Base-by-base conservation (phyloP, 2,329 filamentous ascomycete species). In the Sarocladium kiliense region DNA sequence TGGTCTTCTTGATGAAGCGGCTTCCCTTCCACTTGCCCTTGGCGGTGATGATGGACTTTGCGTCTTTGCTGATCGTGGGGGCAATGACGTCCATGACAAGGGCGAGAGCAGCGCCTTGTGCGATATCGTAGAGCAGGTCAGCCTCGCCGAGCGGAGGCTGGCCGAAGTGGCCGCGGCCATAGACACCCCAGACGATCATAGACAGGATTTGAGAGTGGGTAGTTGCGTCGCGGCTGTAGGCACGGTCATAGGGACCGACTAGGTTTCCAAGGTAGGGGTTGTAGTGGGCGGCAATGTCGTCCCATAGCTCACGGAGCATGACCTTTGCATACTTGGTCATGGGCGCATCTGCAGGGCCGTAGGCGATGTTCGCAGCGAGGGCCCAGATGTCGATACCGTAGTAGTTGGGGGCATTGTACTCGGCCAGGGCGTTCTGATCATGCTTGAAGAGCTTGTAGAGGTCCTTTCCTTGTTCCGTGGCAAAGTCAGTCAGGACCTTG, bases 241-340 rank as follows among this genome's bases (percentile, higher is more conserved):
- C 72, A 0, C 84, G 76, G 64, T 86, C 84, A 82, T 83, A 86
- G 0, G 84, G 84, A 0, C 83, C 84, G 2, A 82, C 82, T 47
- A 85, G 74, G 58, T 86, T 86, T 58, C 75, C 78, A 67, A 86
- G 65, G 2, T 76, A 73, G 1, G 82, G 77, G 54, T 85, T 79
- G 71, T 81, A 86, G 2, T 86, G 71, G 45, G 76, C 60, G 0
- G 73, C 72, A 1, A 81, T 70, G 2, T 74, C 71, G 3, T 74
- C 68, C 82, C 81, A 86, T 0, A 77, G 82, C 14, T 75, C 64
- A 3, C 65, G 58, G 18, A 85, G 72, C 74, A 85, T 82, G 3
- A 69, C 67, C 0, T 73, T 69, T 0, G 75, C 81, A 54, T 79
- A 73, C 51, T 75, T 65, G 14, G 73, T 69, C 76, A 86, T 81